Conservation (phyloP, 2,329 filamentous ascomycete species). For the Aspergillus sp. region DNA sequence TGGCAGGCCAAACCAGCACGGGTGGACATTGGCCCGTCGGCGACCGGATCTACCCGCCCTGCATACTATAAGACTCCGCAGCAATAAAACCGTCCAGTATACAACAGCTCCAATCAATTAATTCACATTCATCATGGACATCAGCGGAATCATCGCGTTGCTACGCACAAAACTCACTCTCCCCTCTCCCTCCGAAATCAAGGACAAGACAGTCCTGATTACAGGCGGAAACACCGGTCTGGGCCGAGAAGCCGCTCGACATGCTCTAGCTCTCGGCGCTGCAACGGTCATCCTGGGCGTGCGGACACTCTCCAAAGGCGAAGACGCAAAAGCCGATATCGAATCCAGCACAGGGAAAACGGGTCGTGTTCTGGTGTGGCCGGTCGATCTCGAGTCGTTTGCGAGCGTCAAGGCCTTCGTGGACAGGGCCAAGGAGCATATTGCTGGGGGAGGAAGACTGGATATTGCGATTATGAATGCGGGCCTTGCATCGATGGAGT, state of each 20-base stretch:
- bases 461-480: constrained; percentile 43
- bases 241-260: constrained; percentile 49
- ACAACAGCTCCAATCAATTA: not conserved
- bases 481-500: constrained; percentile 28
- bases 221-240: constrained; percentile 26
- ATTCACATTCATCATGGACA: not conserved
- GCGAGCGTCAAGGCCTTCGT: constrained; percentile 42
- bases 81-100: not conserved
- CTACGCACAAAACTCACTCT: constrained; percentile 1
- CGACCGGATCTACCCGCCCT: not conserved
- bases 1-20: not conserved
- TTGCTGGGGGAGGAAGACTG: constrained; percentile 27
- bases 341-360: constrained; percentile 22
- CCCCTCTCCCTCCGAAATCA: not conserved
- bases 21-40: not conserved
- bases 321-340: constrained; percentile 46
- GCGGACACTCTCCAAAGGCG: constrained; percentile 44
- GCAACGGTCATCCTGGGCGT: constrained; percentile 47
- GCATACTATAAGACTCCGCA: not conserved
- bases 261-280: constrained; percentile 42
- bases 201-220: constrained; percentile 13
- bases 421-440: constrained; percentile 28
- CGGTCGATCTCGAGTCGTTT: constrained; percentile 45
- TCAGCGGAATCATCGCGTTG: constrained; percentile 1
- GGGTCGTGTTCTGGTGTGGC: constrained; percentile 44